A percentile compares a stretch with the other conserved stretches of the same genome.
These are phyloP conservation scores for Aspergillus sp. DNA, from an alignment of 2,329 filamentous ascomycete species.

Conservation along the genomic window DNA sequence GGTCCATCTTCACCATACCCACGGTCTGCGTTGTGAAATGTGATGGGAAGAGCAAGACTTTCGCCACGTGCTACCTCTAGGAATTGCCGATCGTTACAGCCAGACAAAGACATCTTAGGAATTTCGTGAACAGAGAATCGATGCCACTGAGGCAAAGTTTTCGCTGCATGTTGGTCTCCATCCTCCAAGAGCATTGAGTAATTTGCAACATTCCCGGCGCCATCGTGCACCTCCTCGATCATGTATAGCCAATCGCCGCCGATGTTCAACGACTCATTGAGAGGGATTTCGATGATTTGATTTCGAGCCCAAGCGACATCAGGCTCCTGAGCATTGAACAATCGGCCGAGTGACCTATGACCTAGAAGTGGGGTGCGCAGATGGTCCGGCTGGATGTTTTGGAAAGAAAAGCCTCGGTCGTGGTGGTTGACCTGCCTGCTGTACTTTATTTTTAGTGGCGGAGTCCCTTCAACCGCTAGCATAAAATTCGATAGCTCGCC, in stretches of 20 bases:
- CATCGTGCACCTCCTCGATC: slow-evolving; percentile 90
- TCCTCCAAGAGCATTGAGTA: slow-evolving; percentile 70
- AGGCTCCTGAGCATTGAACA: slow-evolving; percentile 58
- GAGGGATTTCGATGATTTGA: slow-evolving; percentile 74
- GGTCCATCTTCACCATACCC: slow-evolving; percentile 63
- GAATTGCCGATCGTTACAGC: slow-evolving; percentile 79
- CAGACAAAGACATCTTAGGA: slow-evolving; percentile 71
- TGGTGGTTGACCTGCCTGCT: slow-evolving; percentile 84
- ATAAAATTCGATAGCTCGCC: slow-evolving; percentile 86
- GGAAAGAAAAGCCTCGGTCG: slow-evolving; percentile 83
- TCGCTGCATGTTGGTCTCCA: slow-evolving; percentile 63
- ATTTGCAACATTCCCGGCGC: slow-evolving; percentile 80
- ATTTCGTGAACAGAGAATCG: slow-evolving; percentile 85
- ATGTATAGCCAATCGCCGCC: slow-evolving; percentile 87
- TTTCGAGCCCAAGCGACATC: slow-evolving; percentile 77
- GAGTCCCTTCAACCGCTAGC: slow-evolving; percentile 83
- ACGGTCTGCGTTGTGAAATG: slow-evolving; percentile 67
- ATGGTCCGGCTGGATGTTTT: slow-evolving; percentile 90
- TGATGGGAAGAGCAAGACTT: slow-evolving; percentile 69
- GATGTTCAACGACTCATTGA: slow-evolving; percentile 85
- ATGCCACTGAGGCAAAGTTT: slow-evolving; percentile 69
- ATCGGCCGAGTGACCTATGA: slow-evolving; percentile 59
- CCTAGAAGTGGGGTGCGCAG: slow-evolving; percentile 77
- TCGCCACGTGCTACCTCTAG: slow-evolving; percentile 81
- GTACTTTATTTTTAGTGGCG: slow-evolving; percentile 91